Base-by-base conservation (phyloP, 2,329 filamentous ascomycete genomes). In the Stagonosporopsis tanaceti region DNA sequence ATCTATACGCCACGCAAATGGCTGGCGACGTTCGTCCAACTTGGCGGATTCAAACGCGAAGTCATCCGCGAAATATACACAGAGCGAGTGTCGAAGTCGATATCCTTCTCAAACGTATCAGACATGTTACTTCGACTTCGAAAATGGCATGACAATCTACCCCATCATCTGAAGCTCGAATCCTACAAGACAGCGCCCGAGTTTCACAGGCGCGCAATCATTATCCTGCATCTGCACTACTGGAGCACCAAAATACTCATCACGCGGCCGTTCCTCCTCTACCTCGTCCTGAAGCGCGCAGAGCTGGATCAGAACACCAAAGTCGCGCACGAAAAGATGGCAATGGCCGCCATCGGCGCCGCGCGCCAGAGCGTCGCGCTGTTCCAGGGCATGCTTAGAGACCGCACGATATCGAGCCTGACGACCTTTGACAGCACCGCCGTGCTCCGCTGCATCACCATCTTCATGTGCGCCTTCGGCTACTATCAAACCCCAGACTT, bases 401-500 rank as follows among this genome's bases (percentile, higher is more conserved):
- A 22, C 34, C 44, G 20, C 5, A 68, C 61, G 1, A 61, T 76
- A 5, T 73, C 72, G 12, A 72, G 70, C 40, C 53, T 75, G 1
- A 75, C 71, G 2, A 72, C 72, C 4, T 75, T 73, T 38, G 74
- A 76, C 46, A 74, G 73, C 58, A 75, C 73, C 1, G 72, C 72
- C 46, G 53, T 76, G 8, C 60, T 76, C 6, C 66, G 73, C 6
- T 50, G 72, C 20, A 56, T 72, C 32, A 74, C 75, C 62, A 71
- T 76, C 3, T 76, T 75, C 53, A 71, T 76, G 45, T 64, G 76
- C 14, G 73, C 73, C 7, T 75, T 69, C 44, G 68, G 65, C 6
- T 71, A 72, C 35, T 73, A 70, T 6, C 66, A 67, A 39, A 59
- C 60, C 25, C 53, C 65, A 4, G 67, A 70, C 9, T 73, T 73